Percentiles rank a stretch among this genome's conserved stretches.
Evolutionary conservation across 1,284 basidiomycete species (phyloP).

Genomic region (Trichosporon sp.): DNA sequence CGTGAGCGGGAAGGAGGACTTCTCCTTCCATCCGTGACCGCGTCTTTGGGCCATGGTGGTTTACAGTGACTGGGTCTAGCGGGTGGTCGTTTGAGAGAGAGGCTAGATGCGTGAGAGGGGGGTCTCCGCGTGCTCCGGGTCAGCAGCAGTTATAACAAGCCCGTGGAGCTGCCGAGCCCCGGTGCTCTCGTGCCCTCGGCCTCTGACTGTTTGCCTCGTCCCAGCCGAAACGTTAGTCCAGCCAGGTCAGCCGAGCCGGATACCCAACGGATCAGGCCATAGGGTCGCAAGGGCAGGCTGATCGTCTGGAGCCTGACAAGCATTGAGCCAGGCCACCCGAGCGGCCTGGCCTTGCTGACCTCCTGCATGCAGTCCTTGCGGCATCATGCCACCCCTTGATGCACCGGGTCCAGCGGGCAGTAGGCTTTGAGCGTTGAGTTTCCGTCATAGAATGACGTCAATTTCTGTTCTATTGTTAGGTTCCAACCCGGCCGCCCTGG

Average conservation of each 20-base stretch:
- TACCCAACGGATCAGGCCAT: not conserved
- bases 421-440: not conserved
- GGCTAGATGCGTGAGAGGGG: not conserved
- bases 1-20: slow-evolving; percentile 26
- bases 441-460: not conserved
- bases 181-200: not conserved
- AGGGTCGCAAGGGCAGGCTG: not conserved
- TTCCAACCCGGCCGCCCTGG: not conserved
- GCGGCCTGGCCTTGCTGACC: not conserved
- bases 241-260: not conserved
- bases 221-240: not conserved
- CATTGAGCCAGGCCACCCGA: no score
- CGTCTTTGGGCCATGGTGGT: not conserved
- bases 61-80: not conserved
- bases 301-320: not conserved
- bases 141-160: not conserved
- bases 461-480: not conserved
- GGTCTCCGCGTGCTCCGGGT: not conserved
- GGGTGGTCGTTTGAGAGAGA: not conserved
- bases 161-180: not conserved
- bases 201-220: not conserved
- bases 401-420: not conserved
- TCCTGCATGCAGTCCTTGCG: not conserved
- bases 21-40: slow-evolving; percentile 26
- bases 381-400: not conserved